phyloP scores from a whole-genome alignment of 2,329 filamentous ascomycete genomes.

The Aphanocladium album region DNA sequence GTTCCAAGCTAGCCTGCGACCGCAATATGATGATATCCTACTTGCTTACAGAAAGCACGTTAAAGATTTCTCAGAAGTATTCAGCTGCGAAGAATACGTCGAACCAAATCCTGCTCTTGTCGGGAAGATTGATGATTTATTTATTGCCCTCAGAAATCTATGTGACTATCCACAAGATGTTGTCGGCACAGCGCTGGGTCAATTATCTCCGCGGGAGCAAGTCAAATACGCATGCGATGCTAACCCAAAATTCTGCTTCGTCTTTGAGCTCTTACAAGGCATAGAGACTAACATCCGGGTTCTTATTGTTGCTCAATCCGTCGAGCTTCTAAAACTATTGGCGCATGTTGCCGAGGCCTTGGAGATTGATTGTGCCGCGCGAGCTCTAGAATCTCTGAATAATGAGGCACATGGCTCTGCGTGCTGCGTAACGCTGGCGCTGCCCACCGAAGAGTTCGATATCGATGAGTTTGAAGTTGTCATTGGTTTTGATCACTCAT shows the following conservation, averaged over 20 bases:
- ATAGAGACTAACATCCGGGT: conserved; percentile 43
- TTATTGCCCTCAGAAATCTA: conserved; percentile 46
- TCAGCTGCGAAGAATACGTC: conserved; percentile 34
- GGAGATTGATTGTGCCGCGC: conserved; percentile 30
- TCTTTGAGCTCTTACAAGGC: conserved; percentile 48
- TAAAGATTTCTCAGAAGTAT: conserved; percentile 39
- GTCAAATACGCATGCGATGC: conserved; percentile 51
- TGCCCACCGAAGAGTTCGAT: conserved; percentile 34
- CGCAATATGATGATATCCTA: conserved; percentile 48
- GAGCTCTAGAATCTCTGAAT: conserved; percentile 24
- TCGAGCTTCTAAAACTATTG: conserved; percentile 47
- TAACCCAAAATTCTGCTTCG: conserved; percentile 57
- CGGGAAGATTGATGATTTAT: conserved; percentile 45
- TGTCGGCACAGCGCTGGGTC: conserved; percentile 36
- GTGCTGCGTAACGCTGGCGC: conserved; percentile 38
- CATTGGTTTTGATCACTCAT: conserved; percentile 50
- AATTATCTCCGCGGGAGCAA: conserved; percentile 35
- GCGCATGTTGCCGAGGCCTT: conserved; percentile 42
- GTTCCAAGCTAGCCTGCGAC: conserved; percentile 47
- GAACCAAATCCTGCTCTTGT: conserved; percentile 37
- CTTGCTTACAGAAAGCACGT: conserved; percentile 38
- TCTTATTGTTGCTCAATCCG: conserved; percentile 48
- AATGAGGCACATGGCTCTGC: conserved; percentile 27
- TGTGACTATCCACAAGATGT: conserved; percentile 54
- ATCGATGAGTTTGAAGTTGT: conserved; percentile 43